phyloP scores from a whole-genome alignment of 2,329 filamentous ascomycete genomes.

The Pochonia chlamydosporia region DNA sequence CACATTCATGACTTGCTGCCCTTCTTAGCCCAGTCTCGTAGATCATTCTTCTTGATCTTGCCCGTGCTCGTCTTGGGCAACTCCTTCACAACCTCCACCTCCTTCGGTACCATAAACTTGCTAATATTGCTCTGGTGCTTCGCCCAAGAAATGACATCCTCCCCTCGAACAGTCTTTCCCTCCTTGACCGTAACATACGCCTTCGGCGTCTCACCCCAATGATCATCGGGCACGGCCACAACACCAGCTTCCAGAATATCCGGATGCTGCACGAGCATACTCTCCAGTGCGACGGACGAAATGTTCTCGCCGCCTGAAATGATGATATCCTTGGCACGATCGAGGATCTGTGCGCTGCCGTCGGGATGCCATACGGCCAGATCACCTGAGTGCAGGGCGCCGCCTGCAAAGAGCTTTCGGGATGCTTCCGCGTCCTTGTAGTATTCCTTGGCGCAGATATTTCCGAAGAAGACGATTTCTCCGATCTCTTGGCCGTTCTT shows the following conservation, averaged over 20 bases:
- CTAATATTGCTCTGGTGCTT: slow-evolving; percentile 75
- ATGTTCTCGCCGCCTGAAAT: slow-evolving; percentile 98
- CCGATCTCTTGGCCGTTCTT: slow-evolving; percentile 44
- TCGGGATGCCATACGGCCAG: slow-evolving; percentile 90
- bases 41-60: slow-evolving; percentile 91
- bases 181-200: slow-evolving; percentile 80
- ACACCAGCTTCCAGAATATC: slow-evolving; percentile 88
- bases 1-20: slow-evolving; percentile 12
- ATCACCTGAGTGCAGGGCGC: slow-evolving; percentile 83
- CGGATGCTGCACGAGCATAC: slow-evolving; percentile 82
- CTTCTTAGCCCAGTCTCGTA: slow-evolving; percentile 70
- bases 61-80: slow-evolving; percentile 96
- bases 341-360: slow-evolving; percentile 84
- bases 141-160: slow-evolving; percentile 81
- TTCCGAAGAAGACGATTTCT: slow-evolving; percentile 75
- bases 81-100: slow-evolving; percentile 74
- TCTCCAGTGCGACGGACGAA: slow-evolving; percentile 85
- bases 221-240: slow-evolving; percentile 77
- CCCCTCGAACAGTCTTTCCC: slow-evolving; percentile 40
- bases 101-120: slow-evolving; percentile 77
- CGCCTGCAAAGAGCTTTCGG: slow-evolving; percentile 78
- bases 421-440: slow-evolving; percentile 87
- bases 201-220: slow-evolving; percentile 96
- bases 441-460: slow-evolving; percentile 89
- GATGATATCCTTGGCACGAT: slow-evolving; percentile 96